These are phyloP conservation scores for Hypsizygus marmoreus DNA, from an alignment of 768 basidiomycete species.

Conservation along the genomic window DNA sequence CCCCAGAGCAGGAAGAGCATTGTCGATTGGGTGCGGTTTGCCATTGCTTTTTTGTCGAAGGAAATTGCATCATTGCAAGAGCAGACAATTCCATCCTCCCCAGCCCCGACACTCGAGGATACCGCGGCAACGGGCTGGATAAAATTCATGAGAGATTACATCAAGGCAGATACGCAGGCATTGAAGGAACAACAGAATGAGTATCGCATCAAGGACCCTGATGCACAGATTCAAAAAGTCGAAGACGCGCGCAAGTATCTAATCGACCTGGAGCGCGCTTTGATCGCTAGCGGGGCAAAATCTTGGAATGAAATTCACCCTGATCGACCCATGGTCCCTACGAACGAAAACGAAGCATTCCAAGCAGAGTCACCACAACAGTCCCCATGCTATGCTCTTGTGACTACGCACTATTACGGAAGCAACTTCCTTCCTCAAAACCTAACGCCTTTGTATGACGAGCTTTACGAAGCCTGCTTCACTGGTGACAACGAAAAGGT, in stretches of 20 bases:
- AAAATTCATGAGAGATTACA: neutral
- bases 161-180: neutral
- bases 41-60: constrained; percentile 22
- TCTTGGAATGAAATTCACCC: constrained; percentile 44
- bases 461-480: constrained; percentile 59
- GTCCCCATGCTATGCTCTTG: neutral
- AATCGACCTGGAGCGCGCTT: constrained; percentile 32
- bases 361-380: constrained; percentile 14
- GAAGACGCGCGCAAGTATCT: constrained; percentile 33
- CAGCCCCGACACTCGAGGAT: constrained; percentile 6
- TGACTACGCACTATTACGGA: constrained; percentile 19
- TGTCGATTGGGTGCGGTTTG: constrained; percentile 41
- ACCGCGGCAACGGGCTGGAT: constrained; percentile 2
- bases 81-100: neutral
- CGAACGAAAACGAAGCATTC: constrained; percentile 5
- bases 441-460: constrained; percentile 44
- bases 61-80: constrained; percentile 24
- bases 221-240: constrained; percentile 1
- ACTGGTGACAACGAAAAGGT: constrained; percentile 52
- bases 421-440: constrained; percentile 33
- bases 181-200: constrained; percentile 5
- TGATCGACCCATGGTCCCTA: constrained; percentile 15
- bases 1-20: constrained; percentile 26
- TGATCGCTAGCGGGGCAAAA: constrained; percentile 39
- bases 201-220: neutral